Percentiles rank a stretch among this genome's conserved stretches.
phyloP scores from a whole-genome alignment of 805 yeast species.

The Candida suzukii region DNA sequence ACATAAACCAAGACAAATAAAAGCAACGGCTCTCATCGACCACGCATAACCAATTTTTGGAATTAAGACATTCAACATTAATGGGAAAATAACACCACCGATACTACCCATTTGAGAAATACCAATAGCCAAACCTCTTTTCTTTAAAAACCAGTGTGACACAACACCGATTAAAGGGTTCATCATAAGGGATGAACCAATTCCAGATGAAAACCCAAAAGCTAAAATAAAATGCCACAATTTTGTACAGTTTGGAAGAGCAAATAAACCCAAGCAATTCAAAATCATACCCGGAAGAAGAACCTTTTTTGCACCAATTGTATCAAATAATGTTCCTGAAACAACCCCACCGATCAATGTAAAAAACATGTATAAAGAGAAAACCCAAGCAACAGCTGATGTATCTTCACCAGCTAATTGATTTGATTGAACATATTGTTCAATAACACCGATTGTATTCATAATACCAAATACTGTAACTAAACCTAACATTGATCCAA shows the following conservation, averaged over 20 bases:
- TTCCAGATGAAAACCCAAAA: conserved; percentile 49
- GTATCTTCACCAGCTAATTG: conserved; percentile 40
- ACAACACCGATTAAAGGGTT: conserved; percentile 56
- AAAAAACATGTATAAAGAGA: conserved; percentile 48
- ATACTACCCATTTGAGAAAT: conserved; percentile 43
- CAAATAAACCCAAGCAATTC: conserved; percentile 47
- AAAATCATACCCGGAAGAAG: conserved; percentile 37
- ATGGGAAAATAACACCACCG: conserved; percentile 47
- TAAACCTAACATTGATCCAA: conserved; percentile 54
- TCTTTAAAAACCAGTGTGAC: conserved; percentile 58
- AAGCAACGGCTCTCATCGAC: conserved; percentile 48
- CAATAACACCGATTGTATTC: conserved; percentile 57
- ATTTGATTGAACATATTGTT: conserved; percentile 49
- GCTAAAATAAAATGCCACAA: conserved; percentile 58
- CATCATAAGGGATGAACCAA: conserved; percentile 54
- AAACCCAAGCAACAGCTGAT: conserved; percentile 58
- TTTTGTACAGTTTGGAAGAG: conserved; percentile 44
- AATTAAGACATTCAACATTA: conserved; percentile 42
- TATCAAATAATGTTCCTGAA: conserved; percentile 51
- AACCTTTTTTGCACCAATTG: conserved; percentile 45
- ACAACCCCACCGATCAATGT: conserved; percentile 33
- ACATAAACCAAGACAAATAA: conserved; percentile 35
- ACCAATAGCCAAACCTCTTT: conserved; percentile 51
- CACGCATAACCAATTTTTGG: conserved; percentile 44
- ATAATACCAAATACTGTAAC: conserved; percentile 49